A percentile compares a stretch with the other conserved stretches of the same genome.
These are phyloP conservation scores for Venturia nashicola DNA, from an alignment of 2,329 filamentous ascomycete species.

Conservation along the genomic window DNA sequence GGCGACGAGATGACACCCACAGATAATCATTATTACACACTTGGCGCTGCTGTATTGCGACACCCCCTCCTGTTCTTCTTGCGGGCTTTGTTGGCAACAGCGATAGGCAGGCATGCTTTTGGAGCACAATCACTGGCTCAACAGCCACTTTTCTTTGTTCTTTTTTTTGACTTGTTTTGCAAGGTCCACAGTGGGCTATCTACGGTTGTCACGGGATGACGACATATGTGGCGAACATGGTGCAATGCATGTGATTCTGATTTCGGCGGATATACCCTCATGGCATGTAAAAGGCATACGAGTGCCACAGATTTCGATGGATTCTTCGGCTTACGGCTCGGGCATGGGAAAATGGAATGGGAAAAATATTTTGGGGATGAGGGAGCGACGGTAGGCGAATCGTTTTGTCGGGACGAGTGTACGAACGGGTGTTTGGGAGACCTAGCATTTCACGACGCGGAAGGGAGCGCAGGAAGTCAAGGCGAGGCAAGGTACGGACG, in stretches of 20 bases:
- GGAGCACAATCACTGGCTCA: background rate
- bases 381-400: background rate
- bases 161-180: background rate
- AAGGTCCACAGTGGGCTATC: background rate
- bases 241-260: background rate
- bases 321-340: background rate
- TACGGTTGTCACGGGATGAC: background rate
- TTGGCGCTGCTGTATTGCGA: background rate
- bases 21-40: background rate
- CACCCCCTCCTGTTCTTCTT: background rate
- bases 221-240: background rate
- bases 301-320: background rate
- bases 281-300: background rate
- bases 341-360: too few species aligned
- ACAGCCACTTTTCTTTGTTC: background rate
- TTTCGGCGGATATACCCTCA: constrained; percentile 3
- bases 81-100: background rate
- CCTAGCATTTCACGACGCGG: background rate
- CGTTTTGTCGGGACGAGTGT: background rate
- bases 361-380: background rate
- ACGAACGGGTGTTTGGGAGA: background rate
- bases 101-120: background rate
- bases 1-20: background rate
- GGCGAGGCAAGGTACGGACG: background rate
- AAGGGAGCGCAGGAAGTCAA: background rate